A percentile compares a stretch with the other conserved stretches of the same genome.
phyloP scores from a whole-genome alignment of 129 eudicot species.

The Tagetes erecta region DNA sequence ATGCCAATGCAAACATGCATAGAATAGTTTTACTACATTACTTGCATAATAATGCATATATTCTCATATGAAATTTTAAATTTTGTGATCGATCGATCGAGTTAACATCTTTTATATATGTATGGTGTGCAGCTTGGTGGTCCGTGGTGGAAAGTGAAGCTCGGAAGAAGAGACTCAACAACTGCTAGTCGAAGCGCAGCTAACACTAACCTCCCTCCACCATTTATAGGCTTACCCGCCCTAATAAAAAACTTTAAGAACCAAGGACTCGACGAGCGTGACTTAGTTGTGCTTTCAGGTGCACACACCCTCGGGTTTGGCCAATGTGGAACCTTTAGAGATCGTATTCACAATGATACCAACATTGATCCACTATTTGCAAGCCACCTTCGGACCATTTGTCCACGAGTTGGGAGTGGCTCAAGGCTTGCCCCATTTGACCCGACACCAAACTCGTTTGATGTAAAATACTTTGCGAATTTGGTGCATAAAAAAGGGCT shows the following conservation, averaged over 20 bases:
- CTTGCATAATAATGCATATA: no score
- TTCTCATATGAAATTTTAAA: no score
- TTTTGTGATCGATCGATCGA: no score
- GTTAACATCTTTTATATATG: no score
- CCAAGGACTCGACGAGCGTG: constrained; percentile 47
- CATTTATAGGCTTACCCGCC: constrained; percentile 27
- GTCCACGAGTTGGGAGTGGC: constrained; percentile 33
- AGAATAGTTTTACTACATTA: no score
- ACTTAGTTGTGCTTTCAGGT: constrained; percentile 67
- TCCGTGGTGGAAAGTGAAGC: constrained; percentile 35
- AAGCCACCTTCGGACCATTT: constrained; percentile 17
- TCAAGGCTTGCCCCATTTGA: constrained; percentile 38
- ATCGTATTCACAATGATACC: constrained; percentile 21
- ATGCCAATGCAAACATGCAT: no score
- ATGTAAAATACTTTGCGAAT: constrained; percentile 29
- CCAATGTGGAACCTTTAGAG: constrained; percentile 30
- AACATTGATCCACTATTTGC: constrained; percentile 36
- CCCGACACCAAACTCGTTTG: constrained; percentile 29
- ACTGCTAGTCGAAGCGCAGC: constrained; percentile 35
- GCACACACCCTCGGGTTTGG: constrained; percentile 39
- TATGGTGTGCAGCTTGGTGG: constrained; percentile 37
- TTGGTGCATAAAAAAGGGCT: constrained; percentile 39
- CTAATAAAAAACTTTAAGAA: constrained; percentile 32
- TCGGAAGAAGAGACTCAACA: constrained; percentile 48
- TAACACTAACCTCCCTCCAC: constrained; percentile 31